Evolutionary conservation across 2,329 filamentous ascomycete species (phyloP), one percentile per base, ranked within the genome.

Genomic region (Orbilia ellipsospora): DNA sequence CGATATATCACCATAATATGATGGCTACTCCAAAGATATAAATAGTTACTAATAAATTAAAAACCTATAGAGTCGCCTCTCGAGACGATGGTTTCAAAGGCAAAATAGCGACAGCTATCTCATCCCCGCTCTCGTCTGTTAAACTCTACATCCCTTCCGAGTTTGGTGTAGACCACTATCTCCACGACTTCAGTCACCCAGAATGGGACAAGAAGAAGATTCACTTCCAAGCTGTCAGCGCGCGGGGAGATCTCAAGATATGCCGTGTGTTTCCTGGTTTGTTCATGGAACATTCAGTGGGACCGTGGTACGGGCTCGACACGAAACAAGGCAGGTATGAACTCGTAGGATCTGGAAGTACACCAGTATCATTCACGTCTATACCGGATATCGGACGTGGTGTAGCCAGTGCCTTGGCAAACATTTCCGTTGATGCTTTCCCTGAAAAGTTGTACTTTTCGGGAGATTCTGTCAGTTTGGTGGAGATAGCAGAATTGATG

Each of bases 131-230:
- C 16, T 77, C 81, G 0, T 54, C 77, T 0, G 69, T 83, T 28
- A 79, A 79, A 68, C 64, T 83, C 4, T 83, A 83, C 73, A 79
- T 83, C 54, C 80, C 80, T 10, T 82, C 82, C 3, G 82, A 83
- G 28, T 83, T 83, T 59, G 82, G 82, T 12, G 82, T 83, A 45
- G 80, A 83, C 66, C 82, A 83, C 64, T 81, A 81, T 55, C 55
- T 81, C 16, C 81, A 82, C 62, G 81, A 82, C 62, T 82, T 82
- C 63, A 28, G 77, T n/a, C 80, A 81, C 36, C 77, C 79, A 0
- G 81, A 82, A 62, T 82, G 81, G 81, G 80, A 81, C 51, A 75
- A 77, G 16, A 82, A 82, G 67, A 82, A 81, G 61, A 54, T 67
- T 0, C 81, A 82, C 66, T 77, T 79, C 20, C 70, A 64, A 7